These are phyloP conservation scores for Rhododendron molle DNA, from an alignment of 148 eudicot species.

Conservation along the genomic window DNA sequence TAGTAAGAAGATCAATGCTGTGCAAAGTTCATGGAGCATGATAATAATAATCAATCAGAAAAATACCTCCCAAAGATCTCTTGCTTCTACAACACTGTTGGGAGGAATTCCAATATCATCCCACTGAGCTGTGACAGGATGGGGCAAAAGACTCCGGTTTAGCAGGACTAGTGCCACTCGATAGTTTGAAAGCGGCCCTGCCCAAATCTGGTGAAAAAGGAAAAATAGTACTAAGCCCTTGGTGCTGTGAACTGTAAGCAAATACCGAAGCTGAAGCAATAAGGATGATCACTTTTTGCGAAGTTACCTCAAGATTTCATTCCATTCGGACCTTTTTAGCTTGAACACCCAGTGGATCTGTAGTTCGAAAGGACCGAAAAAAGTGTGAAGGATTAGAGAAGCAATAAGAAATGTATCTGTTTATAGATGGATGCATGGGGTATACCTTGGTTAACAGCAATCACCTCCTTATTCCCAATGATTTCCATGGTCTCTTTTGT, in stretches of 20 bases:
- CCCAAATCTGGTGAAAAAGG: conserved; percentile 49
- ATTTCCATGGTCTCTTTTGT: conserved; percentile 52
- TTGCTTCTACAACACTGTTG: conserved; percentile 40
- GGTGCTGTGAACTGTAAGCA: neutral
- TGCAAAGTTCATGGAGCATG: neutral
- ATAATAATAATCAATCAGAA: neutral
- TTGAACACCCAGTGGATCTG: conserved; percentile 77
- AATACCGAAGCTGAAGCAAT: neutral
- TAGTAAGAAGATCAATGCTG: neutral
- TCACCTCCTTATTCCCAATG: conserved; percentile 57
- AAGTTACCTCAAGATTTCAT: conserved; percentile 60
- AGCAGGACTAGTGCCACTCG: conserved; percentile 61
- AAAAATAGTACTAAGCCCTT: neutral
- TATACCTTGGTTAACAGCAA: conserved; percentile 76
- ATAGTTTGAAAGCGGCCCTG: conserved; percentile 61
- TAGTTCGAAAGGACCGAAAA: conserved; percentile 10
- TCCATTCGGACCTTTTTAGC: conserved; percentile 67
- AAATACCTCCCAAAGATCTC: conserved; percentile 74
- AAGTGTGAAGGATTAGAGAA: neutral
- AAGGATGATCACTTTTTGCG: neutral
- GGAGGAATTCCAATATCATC: conserved; percentile 66
- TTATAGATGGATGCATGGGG: neutral
- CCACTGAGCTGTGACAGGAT: conserved; percentile 60
- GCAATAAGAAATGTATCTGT: no score
- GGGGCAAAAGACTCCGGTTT: conserved; percentile 34